phyloP scores from a whole-genome alignment of 192 early-diverging fungal species.

The Geosiphon pyriformis region DNA sequence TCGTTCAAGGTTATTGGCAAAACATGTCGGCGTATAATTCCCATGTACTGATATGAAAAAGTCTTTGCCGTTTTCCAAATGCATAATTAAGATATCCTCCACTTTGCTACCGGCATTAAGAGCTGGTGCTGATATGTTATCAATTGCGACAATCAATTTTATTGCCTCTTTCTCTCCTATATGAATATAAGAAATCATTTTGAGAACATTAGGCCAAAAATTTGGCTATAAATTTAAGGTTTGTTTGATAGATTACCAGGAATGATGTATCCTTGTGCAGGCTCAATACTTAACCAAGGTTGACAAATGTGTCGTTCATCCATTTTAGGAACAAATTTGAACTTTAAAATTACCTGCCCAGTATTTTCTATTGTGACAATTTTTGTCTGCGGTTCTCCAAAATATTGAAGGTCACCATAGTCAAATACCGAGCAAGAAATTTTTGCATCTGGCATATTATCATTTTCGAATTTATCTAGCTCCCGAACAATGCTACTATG shows the following conservation, averaged over 20 bases:
- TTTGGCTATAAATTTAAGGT: too few species aligned
- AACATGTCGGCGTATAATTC: slow-evolving; percentile 63
- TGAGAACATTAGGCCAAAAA: neutral
- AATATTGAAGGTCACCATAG: slow-evolving; percentile 66
- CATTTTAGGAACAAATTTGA: slow-evolving; percentile 66
- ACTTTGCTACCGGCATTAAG: slow-evolving; percentile 55
- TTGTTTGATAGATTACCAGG: neutral
- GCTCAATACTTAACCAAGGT: slow-evolving; percentile 38
- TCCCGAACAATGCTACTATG: slow-evolving; percentile 62
- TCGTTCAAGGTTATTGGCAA: slow-evolving; percentile 64
- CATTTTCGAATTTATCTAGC: slow-evolving; percentile 78
- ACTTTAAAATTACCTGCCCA: slow-evolving; percentile 59
- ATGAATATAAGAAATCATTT: neutral
- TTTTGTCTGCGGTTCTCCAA: slow-evolving; percentile 45
- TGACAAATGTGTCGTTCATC: slow-evolving; percentile 51
- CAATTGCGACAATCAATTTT: slow-evolving; percentile 53
- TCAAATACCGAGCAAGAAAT: slow-evolving; percentile 56
- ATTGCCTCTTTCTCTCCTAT: slow-evolving; percentile 56
- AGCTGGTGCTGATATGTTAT: slow-evolving; percentile 37
- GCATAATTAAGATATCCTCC: slow-evolving; percentile 76
- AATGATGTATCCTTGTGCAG: neutral
- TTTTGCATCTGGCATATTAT: slow-evolving; percentile 62
- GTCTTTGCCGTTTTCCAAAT: slow-evolving; percentile 75
- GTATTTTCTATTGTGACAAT: slow-evolving; percentile 64
- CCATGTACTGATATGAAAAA: slow-evolving; percentile 76